Conservation (phyloP, 164 flowering plant genomes). For the Warburgia ugandensis region DNA sequence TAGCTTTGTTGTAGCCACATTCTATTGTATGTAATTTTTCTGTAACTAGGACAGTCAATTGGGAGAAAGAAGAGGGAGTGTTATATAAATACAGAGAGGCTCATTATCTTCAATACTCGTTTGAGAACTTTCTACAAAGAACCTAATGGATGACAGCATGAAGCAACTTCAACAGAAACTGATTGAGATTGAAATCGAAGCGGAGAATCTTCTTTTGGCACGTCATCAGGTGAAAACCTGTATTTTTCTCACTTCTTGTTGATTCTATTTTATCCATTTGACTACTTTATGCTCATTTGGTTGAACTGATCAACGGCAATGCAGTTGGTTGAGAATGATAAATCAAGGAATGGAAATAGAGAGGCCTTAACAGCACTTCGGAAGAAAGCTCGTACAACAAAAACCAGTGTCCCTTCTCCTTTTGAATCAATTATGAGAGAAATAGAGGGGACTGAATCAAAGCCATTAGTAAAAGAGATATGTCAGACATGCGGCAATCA, state of each 20-base stretch:
- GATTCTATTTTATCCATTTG: neutral
- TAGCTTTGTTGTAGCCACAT: no score
- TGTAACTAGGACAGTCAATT: no score
- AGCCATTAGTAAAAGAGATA: conserved; percentile 69
- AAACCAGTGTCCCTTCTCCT: conserved; percentile 69
- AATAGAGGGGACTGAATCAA: conserved; percentile 39
- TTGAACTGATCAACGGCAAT: neutral
- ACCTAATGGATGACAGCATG: conserved; percentile 50
- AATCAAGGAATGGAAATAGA: conserved; percentile 71
- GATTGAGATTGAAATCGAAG: conserved; percentile 64
- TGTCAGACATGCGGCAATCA: conserved; percentile 83
- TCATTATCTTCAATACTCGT: no score
- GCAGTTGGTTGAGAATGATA: conserved; percentile 84
- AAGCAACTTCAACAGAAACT: conserved; percentile 41
- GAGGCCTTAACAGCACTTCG: conserved; percentile 83
- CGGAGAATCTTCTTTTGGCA: conserved; percentile 70
- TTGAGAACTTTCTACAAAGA: neutral
- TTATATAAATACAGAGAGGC: no score
- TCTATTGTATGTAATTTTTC: no score
- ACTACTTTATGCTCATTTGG: neutral
- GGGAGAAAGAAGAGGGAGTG: no score
- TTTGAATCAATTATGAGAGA: conserved; percentile 80
- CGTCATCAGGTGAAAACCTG: conserved; percentile 53
- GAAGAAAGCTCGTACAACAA: conserved; percentile 72
- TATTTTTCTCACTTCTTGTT: neutral